A percentile compares a stretch with the other conserved stretches of the same genome.
phyloP scores from a whole-genome alignment of 768 basidiomycete genomes.

The Mycena epipterygia region DNA sequence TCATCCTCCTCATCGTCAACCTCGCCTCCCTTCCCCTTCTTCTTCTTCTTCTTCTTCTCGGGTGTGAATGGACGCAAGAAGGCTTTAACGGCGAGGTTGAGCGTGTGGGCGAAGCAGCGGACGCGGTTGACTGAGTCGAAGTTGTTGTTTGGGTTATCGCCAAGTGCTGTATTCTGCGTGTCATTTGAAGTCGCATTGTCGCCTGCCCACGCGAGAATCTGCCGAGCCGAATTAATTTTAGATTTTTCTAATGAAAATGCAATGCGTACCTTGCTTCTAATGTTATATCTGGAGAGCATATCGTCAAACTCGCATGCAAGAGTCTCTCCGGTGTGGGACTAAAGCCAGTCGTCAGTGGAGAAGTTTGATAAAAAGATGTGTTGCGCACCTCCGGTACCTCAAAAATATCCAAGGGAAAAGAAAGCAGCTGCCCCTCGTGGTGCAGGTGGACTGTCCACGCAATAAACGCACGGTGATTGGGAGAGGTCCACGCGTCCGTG shows the following conservation, averaged over 20 bases:
- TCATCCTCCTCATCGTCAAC: neutral
- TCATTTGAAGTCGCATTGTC: slow-evolving; percentile 47
- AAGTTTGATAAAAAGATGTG: neutral
- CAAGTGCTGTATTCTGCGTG: slow-evolving; percentile 36
- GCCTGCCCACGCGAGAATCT: slow-evolving; percentile 41
- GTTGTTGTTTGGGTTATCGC: slow-evolving; percentile 12
- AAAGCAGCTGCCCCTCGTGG: slow-evolving; percentile 37
- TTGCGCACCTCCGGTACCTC: slow-evolving; percentile 42
- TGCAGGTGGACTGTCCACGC: slow-evolving; percentile 41
- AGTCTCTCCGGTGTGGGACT: slow-evolving; percentile 43
- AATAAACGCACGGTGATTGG: slow-evolving; percentile 3
- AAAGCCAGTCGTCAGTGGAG: neutral
- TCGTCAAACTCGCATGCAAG: slow-evolving; percentile 38
- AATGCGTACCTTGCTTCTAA: slow-evolving; percentile 40
- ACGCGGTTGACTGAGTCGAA: slow-evolving; percentile 23
- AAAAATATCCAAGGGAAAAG: slow-evolving; percentile 45
- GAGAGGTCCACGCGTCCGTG: slow-evolving; percentile 9
- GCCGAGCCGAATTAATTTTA: neutral
- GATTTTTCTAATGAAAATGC: neutral
- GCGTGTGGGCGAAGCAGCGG: slow-evolving; percentile 44
- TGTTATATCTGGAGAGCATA: slow-evolving; percentile 35
- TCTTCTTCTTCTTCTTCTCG: neutral
- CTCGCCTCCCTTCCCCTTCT: neutral
- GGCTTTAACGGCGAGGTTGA: slow-evolving; percentile 2
- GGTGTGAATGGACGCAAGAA: slow-evolving; percentile 14